These are phyloP conservation scores for Nigrospora sphaerica DNA, from an alignment of 2,329 filamentous ascomycete species.

Conservation along the genomic window DNA sequence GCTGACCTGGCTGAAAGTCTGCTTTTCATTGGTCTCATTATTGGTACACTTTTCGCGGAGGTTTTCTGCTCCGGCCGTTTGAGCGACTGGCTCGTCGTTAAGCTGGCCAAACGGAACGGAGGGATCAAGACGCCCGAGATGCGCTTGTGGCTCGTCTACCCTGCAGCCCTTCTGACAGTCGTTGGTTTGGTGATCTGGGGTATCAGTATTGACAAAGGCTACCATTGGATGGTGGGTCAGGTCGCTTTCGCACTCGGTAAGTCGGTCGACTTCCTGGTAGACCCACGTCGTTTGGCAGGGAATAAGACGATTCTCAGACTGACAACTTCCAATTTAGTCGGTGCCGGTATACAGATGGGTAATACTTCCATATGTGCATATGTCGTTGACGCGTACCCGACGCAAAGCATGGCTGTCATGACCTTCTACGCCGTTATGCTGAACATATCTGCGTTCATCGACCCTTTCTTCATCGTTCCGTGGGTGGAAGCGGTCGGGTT, in stretches of 20 bases:
- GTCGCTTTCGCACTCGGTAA: conserved; percentile 47
- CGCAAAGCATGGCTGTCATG: conserved; percentile 45
- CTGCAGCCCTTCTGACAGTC: conserved; percentile 38
- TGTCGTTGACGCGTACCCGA: conserved; percentile 47
- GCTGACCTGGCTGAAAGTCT: conserved; percentile 19
- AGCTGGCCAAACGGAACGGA: conserved; percentile 33
- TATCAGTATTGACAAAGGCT: conserved; percentile 41
- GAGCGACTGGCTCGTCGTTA: conserved; percentile 43
- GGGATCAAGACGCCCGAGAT: conserved; percentile 41
- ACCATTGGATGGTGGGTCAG: conserved; percentile 52
- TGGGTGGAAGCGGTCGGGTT: conserved; percentile 38
- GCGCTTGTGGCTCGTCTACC: conserved; percentile 49
- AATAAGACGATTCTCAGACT: neutral
- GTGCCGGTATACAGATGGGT: conserved; percentile 47
- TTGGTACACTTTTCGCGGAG: conserved; percentile 45
- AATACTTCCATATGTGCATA: conserved; percentile 46
- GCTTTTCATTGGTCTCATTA: conserved; percentile 43
- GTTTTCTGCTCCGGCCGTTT: conserved; percentile 43
- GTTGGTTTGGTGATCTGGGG: conserved; percentile 48
- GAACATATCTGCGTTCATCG: conserved; percentile 39
- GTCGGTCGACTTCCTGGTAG: conserved; percentile 8
- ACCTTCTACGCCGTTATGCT: conserved; percentile 48
- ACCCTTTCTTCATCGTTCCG: conserved; percentile 40
- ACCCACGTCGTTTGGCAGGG: too few species aligned
- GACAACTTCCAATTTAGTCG: conserved; percentile 26